Evolutionary conservation across 2,329 filamentous ascomycete species (phyloP), one percentile per base, ranked within the genome.

Genomic region (Pezicula neosporulosa): DNA sequence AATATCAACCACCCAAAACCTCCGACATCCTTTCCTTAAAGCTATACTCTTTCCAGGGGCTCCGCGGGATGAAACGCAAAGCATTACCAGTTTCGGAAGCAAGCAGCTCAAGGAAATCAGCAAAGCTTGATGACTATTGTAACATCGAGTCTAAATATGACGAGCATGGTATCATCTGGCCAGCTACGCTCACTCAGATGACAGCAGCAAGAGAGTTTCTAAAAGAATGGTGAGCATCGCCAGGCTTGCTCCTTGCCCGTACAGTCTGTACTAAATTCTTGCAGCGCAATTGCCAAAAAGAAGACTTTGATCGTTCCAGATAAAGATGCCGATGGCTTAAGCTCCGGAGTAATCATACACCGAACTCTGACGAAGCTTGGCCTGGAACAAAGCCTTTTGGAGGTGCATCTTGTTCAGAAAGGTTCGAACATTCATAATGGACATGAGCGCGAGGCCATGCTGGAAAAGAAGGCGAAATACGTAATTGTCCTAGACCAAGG

Each of bases 401-500:
- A 77, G 3, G 75, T 79, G 0, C 81, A 87, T 62, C 72, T 86
- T 3, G 68, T 85, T 3, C 69, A 72, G 47, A 87, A 86, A 64
- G 83, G 83, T 5, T 72, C 66, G 10, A 83, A 72, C 38, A 73
- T 88, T 1, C 80, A 86, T 51, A 75, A 77, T 33, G 72, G 80
- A 35, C 56, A 60, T 3, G 80, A 85, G 57, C 71, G 81, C 33
- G 57, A 63, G 9, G 69, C 71, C 1, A 83, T 88, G 71, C 63
- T 73, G 1, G 63, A 69, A 0, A 69, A 75, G 30, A 60, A 74
- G 2, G 80, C 84, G 2, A 68, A 68, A 0, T 86, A 77, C 59
- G 73, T 87, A 49, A 82, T 87, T 62, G 74, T 87, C 1, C 71
- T 87, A 4, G 85, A 87, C 56, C 84, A 87, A 63, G 84, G 85